A percentile compares a stretch with the other conserved stretches of the same genome.
phyloP scores from a whole-genome alignment of 208 protist genomes.

The Wallacemonas sp. region DNA sequence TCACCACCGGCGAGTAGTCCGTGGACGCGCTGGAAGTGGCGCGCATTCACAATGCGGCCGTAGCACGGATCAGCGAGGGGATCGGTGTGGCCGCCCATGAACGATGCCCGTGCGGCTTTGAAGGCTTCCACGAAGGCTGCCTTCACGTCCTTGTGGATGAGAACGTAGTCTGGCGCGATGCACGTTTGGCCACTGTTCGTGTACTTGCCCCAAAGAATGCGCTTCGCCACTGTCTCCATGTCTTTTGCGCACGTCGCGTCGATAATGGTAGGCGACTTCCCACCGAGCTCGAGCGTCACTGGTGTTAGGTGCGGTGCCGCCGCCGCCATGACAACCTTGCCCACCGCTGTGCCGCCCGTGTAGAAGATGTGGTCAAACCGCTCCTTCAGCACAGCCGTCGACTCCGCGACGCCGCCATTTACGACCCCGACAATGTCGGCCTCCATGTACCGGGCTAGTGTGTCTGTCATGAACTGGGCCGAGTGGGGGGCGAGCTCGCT shows the following conservation, averaged over 20 bases:
- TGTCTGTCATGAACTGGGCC: constrained; percentile 42
- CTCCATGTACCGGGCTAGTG: constrained; percentile 76
- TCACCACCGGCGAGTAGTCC: constrained; percentile 43
- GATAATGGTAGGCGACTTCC: constrained; percentile 91
- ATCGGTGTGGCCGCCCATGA: constrained; percentile 10
- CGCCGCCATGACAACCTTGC: constrained; percentile 72
- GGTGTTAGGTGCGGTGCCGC: constrained; percentile 89
- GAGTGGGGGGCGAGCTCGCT: constrained; percentile 55
- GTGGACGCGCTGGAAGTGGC: constrained; percentile 47
- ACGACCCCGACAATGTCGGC: constrained; percentile 42
- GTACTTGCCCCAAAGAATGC: constrained; percentile 75
- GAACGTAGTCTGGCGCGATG: constrained; percentile 89
- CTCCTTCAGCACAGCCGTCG: constrained; percentile 65
- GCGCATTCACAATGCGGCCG: constrained; percentile 36
- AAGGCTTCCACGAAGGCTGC: constrained; percentile 49
- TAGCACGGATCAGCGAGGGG: constrained; percentile 19
- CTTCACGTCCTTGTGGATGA: constrained; percentile 56
- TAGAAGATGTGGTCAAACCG: constrained; percentile 94
- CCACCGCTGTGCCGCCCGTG: constrained; percentile 75
- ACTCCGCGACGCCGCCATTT: constrained; percentile 58
- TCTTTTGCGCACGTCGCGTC: constrained; percentile 43
- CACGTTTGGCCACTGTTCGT: constrained; percentile 90
- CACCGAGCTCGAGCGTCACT: constrained; percentile 93
- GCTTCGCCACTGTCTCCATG: constrained; percentile 47
- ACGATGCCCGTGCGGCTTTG: constrained; percentile 14